phyloP scores from a whole-genome alignment of 495 filamentous ascomycete species.

The Daldinia vernicosa region DNA sequence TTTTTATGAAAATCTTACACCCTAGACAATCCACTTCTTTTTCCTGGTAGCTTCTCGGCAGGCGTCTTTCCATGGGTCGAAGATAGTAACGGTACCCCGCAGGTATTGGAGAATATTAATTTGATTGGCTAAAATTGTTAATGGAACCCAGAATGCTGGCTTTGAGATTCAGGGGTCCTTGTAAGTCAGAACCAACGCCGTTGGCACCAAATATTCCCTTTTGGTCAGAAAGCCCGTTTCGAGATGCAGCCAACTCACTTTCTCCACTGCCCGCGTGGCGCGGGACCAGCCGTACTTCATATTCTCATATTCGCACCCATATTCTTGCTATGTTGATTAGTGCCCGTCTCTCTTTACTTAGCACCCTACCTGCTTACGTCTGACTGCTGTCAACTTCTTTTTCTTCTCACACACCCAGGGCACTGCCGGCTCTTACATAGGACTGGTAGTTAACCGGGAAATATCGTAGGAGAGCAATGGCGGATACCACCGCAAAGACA shows the following conservation, averaged over 20 bases:
- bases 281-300: slow-evolving; percentile 19
- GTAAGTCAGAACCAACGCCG: slow-evolving; percentile 7
- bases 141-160: slow-evolving; percentile 8
- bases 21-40: not conserved
- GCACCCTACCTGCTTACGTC: slow-evolving; percentile 5
- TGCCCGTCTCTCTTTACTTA: slow-evolving; percentile 2
- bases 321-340: slow-evolving; percentile 12
- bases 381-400: slow-evolving; percentile 3
- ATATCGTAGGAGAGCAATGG: slow-evolving; percentile 12
- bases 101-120: not conserved
- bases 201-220: slow-evolving; percentile 11
- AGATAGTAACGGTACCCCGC: slow-evolving; percentile 12
- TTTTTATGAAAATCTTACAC: not conserved
- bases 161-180: slow-evolving; percentile 6
- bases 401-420: slow-evolving; percentile 5
- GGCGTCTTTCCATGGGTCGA: slow-evolving; percentile 9
- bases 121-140: slow-evolving; percentile 16
- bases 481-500: slow-evolving; percentile 7
- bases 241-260: slow-evolving; percentile 8
- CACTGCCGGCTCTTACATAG: not conserved
- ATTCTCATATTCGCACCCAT: slow-evolving; percentile 4
- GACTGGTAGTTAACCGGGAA: not conserved
- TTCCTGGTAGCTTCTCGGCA: slow-evolving; percentile 4
- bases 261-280: slow-evolving; percentile 11
- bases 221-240: slow-evolving; percentile 3